Evolutionary conservation across 2,329 filamentous ascomycete genomes (phyloP).

Genomic region (Calycina herbarum): DNA sequence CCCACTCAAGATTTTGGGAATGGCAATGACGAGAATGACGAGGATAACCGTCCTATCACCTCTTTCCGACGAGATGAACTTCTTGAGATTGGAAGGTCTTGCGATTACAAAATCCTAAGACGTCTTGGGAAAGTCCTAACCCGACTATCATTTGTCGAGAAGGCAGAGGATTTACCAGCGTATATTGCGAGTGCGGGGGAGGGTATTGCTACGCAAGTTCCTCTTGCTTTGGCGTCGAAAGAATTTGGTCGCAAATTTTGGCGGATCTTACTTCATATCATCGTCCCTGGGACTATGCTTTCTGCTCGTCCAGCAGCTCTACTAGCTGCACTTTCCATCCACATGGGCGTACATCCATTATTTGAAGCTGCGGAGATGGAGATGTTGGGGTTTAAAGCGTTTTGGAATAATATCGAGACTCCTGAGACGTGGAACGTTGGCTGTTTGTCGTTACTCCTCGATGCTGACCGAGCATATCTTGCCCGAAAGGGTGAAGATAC

Average conservation of each 20-base stretch:
- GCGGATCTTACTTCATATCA: constrained; percentile 26
- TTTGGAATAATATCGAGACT: constrained; percentile 25
- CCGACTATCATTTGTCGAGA: constrained; percentile 25
- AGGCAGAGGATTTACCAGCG: constrained; percentile 20
- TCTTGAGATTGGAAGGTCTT: constrained; percentile 27
- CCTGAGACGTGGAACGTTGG: constrained; percentile 26
- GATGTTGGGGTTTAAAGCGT: constrained; percentile 19
- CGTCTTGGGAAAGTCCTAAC: constrained; percentile 25
- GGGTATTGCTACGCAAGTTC: constrained; percentile 19
- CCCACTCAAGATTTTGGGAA: constrained; percentile 21
- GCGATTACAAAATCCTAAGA: constrained; percentile 25
- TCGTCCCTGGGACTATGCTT: constrained; percentile 29
- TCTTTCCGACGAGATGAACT: constrained; percentile 24
- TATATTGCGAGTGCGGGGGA: constrained; percentile 21
- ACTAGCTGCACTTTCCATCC: constrained; percentile 25
- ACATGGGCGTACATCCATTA: constrained; percentile 23
- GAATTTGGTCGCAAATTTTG: constrained; percentile 23
- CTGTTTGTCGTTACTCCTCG: constrained; percentile 22
- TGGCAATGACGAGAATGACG: constrained; percentile 9
- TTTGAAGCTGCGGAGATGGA: constrained; percentile 22
- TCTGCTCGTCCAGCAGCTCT: constrained; percentile 23
- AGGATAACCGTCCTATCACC: constrained; percentile 17
- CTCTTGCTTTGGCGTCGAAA: constrained; percentile 22
- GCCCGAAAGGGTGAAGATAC: constrained; percentile 10
- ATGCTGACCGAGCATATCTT: constrained; percentile 22